Evolutionary conservation across 768 basidiomycete genomes (phyloP).

Genomic region (Leucosporidium creatinivorum): DNA sequence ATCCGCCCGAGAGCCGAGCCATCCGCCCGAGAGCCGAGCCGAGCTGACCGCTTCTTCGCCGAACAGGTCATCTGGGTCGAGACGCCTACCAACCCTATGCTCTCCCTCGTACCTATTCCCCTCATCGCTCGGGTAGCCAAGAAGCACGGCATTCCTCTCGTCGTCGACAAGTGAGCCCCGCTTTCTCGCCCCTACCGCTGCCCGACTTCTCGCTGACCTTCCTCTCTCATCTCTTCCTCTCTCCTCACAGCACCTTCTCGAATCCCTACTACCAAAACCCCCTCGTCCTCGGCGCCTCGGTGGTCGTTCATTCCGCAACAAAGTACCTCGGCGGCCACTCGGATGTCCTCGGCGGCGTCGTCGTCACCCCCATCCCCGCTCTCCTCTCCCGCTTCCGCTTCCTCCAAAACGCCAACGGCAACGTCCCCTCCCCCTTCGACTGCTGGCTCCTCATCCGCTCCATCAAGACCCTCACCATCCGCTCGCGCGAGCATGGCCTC

Average conservation of each 20-base stretch:
- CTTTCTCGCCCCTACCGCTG: neutral
- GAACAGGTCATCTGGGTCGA: constrained; percentile 89
- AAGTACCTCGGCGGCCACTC: constrained; percentile 93
- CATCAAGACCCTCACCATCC: constrained; percentile 79
- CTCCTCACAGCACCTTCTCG: constrained; percentile 45
- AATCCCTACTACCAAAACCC: constrained; percentile 88
- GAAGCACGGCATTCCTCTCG: constrained; percentile 59
- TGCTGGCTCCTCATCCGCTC: constrained; percentile 85
- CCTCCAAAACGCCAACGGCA: constrained; percentile 82
- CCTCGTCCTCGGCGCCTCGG: constrained; percentile 64
- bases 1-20: neutral
- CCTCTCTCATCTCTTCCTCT: too few relatives aligned
- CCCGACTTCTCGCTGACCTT: neutral
- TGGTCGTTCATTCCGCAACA: constrained; percentile 63
- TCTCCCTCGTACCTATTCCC: constrained; percentile 73
- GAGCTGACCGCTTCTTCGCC: neutral
- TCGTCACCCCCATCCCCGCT: constrained; percentile 55
- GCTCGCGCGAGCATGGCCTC: constrained; percentile 76
- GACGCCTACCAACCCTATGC: constrained; percentile 87
- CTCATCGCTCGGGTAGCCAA: constrained; percentile 61
- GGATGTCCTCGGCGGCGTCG: constrained; percentile 82
- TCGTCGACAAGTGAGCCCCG: constrained; percentile 54
- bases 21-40: neutral
- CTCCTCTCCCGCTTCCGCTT: constrained; percentile 62
- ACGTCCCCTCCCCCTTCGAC: constrained; percentile 77